Evolutionary conservation across 176 grass and related monocot genomes (phyloP), one percentile per base, ranked within the genome.

Genomic region (sorghum (Sorghum bicolor)): DNA sequence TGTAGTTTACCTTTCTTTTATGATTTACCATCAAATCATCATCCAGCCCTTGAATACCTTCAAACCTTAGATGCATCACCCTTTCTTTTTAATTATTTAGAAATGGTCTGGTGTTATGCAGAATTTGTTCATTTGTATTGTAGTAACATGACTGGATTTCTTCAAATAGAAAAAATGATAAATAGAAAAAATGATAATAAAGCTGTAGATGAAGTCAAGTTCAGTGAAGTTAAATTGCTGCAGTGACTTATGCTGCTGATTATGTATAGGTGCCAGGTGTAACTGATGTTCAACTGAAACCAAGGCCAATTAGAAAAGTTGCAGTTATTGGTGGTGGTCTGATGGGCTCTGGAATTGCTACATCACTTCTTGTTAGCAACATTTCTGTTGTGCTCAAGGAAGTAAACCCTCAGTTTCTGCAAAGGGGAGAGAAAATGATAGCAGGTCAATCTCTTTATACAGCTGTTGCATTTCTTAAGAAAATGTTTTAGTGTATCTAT

Each of bases 341-440:
- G 68, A 99, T 99, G 96, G 96, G 96, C 63, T 99, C 96, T 82
- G 96, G 96, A 87, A 99, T 99, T 87, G 93, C 96, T 81, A 99
- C 96, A 37, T 83, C 91, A n/a, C 90, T 94, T 85, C 92, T 99
- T 88, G 85, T 96, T 66, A 85, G 88, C 67, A 90, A 94, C 75
- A 92, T 91, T 12, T 76, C 89, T 90, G 93, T 99, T 70, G 79
- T 99, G 67, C 90, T 99, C 41, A 99, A 99, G 88, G 96, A 99
- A 94, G 88, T 99, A 75, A 85, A 99, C 47, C 20, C 96, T 61
- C 89, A 94, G 5, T 91, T 96, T 86, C 86, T 99, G 19, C 80
- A 99, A 86, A 99, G 86, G 72, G 96, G 96, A 28, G 80, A 94
- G 70, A 91, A 96, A 87, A 92, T 87, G 86, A 96, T 99, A 87